Base-by-base conservation (phyloP, 1,139 yeast species). In the Blastobotrys persicus region DNA sequence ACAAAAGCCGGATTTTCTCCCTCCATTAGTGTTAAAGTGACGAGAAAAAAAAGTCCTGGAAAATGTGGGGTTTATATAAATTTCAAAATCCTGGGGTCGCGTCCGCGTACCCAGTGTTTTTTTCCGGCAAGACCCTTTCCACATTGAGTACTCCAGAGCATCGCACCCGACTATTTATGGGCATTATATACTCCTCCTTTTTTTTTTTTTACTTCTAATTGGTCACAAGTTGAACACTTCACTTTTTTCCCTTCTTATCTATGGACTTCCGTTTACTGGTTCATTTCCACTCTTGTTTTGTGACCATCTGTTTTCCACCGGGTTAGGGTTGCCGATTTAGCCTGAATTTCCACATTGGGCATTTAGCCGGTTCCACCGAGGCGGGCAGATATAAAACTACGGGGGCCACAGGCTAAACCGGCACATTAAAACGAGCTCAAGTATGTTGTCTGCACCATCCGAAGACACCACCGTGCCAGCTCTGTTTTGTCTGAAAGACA, bases 1-100 rank as follows among this genome's bases (percentile, higher is more conserved):
- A 87, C 88, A 54, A 87, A 78, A 2, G 91, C 80, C n/a, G 87
- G 88, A 63, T 84, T 83, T 23, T 40, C 41, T 4, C 41, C 41
- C 13, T 37, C 28, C 41, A 37, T 37, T 19, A 18, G 17, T 19
- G 14, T 37, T 16, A 6, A 4, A 4, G 11, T 37, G 9, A 5
- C 28, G n/a, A n/a, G n/a, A n/a, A n/a, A n/a, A n/a, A n/a, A n/a
- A 23, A 6, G 9, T 23, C 28, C 28, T 5, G 28, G 9, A 23
- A 23, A 23, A 23, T 23, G 9, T 23, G 28, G 28, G 28, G 28
- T 23, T 23, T 23, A 23, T 23, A 23, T 23, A 23, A 6, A 6
- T 23, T 23, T 23, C 28, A 23, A 6, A 6, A 6, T 23, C 9
- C 28, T 23, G 28, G 28, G 28, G 28, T 5, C 28, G 28, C 28